Conservation (phyloP, 2,329 filamentous ascomycete genomes). For the Fusarium falciforme region DNA sequence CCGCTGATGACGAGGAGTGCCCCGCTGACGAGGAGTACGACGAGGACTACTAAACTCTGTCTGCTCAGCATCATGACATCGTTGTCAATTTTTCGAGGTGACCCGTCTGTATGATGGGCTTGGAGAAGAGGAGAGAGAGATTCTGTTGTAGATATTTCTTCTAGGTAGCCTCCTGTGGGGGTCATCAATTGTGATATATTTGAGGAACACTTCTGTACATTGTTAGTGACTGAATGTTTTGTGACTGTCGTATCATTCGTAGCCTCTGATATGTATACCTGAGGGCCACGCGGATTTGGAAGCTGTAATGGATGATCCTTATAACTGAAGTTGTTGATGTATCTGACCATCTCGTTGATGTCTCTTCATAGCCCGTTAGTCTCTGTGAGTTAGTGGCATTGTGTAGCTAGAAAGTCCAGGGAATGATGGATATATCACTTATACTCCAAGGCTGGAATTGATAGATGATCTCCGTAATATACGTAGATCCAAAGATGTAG, state of each 20-base stretch:
- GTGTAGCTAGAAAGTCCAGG: too few species aligned
- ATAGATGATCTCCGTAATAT: too few species aligned
- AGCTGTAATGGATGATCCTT: too few species aligned
- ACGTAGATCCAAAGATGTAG: too few species aligned
- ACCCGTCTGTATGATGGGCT: not conserved
- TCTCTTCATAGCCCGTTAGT: too few species aligned
- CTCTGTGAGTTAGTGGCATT: too few species aligned
- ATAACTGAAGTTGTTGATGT: too few species aligned
- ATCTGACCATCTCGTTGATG: too few species aligned
- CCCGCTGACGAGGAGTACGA: constrained; percentile 18
- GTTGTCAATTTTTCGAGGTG: not conserved
- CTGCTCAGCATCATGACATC: constrained; percentile 21
- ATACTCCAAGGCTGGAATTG: too few species aligned
- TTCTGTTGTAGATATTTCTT: constrained; percentile 44
- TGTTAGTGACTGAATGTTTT: not conserved
- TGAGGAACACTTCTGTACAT: constrained; percentile 23
- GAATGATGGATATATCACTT: too few species aligned
- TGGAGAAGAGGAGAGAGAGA: not conserved
- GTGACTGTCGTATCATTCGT: not conserved
- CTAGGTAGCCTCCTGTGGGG: constrained; percentile 44
- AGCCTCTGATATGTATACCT: too few species aligned
- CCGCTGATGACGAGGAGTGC: constrained; percentile 10
- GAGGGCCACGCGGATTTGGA: too few species aligned
- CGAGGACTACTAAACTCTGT: constrained; percentile 5
- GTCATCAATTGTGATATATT: constrained; percentile 43